phyloP scores from a whole-genome alignment of 441 rosid genomes.

The Populus hybrid region DNA sequence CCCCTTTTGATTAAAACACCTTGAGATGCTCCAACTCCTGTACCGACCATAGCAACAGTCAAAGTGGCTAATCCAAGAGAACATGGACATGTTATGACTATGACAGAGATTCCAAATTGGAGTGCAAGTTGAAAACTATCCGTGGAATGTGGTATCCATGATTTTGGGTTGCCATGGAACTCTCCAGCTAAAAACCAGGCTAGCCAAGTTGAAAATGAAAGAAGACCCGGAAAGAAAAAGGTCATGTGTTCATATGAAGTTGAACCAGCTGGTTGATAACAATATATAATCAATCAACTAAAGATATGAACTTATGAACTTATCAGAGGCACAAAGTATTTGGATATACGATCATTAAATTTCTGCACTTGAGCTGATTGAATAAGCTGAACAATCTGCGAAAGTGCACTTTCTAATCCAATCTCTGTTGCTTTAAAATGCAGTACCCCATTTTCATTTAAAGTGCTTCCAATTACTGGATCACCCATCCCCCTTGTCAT shows the following conservation, averaged over 20 bases:
- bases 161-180: slow-evolving; percentile 65
- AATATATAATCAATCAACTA: not conserved
- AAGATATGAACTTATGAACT: not conserved
- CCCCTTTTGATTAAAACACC: slow-evolving; percentile 91
- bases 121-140: slow-evolving; percentile 92
- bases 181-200: slow-evolving; percentile 83
- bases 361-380: slow-evolving; percentile 95
- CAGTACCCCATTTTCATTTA: slow-evolving; percentile 83
- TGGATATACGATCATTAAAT: slow-evolving; percentile 82
- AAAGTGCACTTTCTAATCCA: slow-evolving; percentile 89
- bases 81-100: slow-evolving; percentile 98
- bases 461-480: slow-evolving; percentile 79
- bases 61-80: slow-evolving; percentile 94
- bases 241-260: slow-evolving; percentile 2
- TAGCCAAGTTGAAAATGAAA: slow-evolving; percentile 81
- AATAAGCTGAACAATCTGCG: slow-evolving; percentile 89
- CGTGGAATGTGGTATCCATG: slow-evolving; percentile 92
- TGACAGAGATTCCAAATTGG: slow-evolving; percentile 90
- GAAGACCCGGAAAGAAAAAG: slow-evolving; percentile 32
- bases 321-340: slow-evolving; percentile 80
- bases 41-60: slow-evolving; percentile 98
- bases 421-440: slow-evolving; percentile 73
- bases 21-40: slow-evolving; percentile 93
- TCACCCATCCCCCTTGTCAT: slow-evolving; percentile 82
- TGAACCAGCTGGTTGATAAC: not conserved